phyloP scores from a whole-genome alignment of 176 grass and related monocot species.

The Puccinellia tenuiflora region DNA sequence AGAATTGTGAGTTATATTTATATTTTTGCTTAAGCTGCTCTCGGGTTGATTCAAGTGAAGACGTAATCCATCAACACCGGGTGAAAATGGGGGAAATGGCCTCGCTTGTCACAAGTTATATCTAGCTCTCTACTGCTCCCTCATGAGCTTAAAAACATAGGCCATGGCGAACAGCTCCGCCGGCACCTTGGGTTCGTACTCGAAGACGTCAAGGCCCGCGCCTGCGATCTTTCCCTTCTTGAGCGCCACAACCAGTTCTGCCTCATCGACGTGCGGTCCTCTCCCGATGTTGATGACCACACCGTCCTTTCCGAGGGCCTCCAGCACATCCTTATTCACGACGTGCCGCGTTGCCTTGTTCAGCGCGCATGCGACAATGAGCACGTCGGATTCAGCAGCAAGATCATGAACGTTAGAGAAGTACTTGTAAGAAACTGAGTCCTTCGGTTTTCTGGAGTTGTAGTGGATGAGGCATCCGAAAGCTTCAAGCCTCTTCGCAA shows the following conservation, averaged over 20 bases:
- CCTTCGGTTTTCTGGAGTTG: constrained; percentile 28
- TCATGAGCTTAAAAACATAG: constrained; percentile 40
- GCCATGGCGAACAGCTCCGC: constrained; percentile 42
- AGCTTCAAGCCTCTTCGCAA: constrained; percentile 49
- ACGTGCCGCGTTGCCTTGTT: constrained; percentile 37
- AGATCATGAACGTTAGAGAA: not conserved
- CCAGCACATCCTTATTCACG: constrained; percentile 33
- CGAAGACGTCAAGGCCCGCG: constrained; percentile 54
- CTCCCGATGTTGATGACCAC: constrained; percentile 44
- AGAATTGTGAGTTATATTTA: too few relatives aligned
- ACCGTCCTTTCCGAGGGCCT: constrained; percentile 38
- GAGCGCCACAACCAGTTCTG: constrained; percentile 24
- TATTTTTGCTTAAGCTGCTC: too few relatives aligned
- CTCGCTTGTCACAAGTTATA: too few relatives aligned
- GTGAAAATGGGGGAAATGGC: not conserved
- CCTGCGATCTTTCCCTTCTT: constrained; percentile 32
- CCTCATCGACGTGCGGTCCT: constrained; percentile 33
- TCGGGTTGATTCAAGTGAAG: too few relatives aligned
- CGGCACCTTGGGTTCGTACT: constrained; percentile 29
- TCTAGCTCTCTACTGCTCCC: too few relatives aligned
- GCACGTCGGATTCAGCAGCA: constrained; percentile 33
- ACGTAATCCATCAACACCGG: too few relatives aligned
- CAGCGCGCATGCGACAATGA: constrained; percentile 34
- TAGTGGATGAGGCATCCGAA: constrained; percentile 47
- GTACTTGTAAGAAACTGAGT: constrained; percentile 12